Evolutionary conservation across 2,329 filamentous ascomycete genomes (phyloP), one percentile per base, ranked within the genome.

Genomic region (Sordariomycetes sp.): DNA sequence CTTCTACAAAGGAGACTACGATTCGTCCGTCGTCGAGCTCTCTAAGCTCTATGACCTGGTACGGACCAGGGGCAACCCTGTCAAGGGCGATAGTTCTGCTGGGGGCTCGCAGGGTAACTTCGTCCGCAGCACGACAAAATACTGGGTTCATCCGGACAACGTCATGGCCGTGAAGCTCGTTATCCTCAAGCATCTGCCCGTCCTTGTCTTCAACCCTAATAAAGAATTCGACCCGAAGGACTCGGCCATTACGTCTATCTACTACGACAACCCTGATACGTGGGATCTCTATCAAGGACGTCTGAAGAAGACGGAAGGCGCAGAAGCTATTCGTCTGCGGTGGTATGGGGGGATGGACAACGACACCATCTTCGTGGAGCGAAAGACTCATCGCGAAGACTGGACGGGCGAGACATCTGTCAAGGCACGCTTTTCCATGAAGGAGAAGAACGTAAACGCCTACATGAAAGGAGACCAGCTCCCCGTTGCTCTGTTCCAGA

Each of bases 321-420:
- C 94, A 2, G 94, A 99, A 74, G 94, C 94, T 6, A 96, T 97
- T 64, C 90, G 94, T 68, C 79, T 99, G 60, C 84, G 94, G 64
- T 99, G 94, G 94, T 99, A 99, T 68, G 94, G 94, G 60, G 91
- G 90, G 50, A 97, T 99, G 93, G 85, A 94, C 66, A 90, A 79
- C 57, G 92, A 97, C 68, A 94, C 90, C 58, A 95, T 97, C 59
- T 99, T 97, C 67, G 88, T 99, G 25, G 94, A 99, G 77, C 85
- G 94, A 62, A 99, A 99, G 75, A 99, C 94, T 1, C 94, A 99
- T 76, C 87, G 94, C 46, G 94, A 99, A 72, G 94, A 99, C 71
- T 99, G 94, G 94, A 99, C 94, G 0, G 94, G 94, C 60, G 94
- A 99, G 71, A 96, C 97, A 75, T 97, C 93, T 1, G 94, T 99